Evolutionary conservation across 202 grass and related monocot genomes (phyloP), one percentile per base, ranked within the genome.

Genomic region (Eragrostis tef): DNA sequence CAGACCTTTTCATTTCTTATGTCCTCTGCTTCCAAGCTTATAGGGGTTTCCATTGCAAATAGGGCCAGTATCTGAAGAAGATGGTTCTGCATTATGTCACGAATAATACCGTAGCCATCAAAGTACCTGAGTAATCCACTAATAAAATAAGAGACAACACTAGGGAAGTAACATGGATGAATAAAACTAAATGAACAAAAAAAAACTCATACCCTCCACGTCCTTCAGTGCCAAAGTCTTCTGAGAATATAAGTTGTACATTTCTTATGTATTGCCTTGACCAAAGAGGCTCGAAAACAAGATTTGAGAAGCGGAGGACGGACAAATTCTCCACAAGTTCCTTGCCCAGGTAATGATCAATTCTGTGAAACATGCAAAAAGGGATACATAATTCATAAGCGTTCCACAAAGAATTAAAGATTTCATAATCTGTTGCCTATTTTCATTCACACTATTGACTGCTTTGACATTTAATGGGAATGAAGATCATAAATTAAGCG

Each of bases 51-150:
- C 95, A 98, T 98, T 51, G 95, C 95, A 86, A 98, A 98, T 85
- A 98, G 79, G 16, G 94, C 94, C 63, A 98, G 83, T 89, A 98
- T 98, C 77, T 98, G 94, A 80, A 98, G 90, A 75, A 94, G 89
- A 93, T 98, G 92, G 75, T 98, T 98, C 79, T 98, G 95, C 95
- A 98, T 98, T 72, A 98, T 93, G 80, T 98, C 95, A 83, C 95
- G 90, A 81, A 98, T 98, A 77, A 98, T 94, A 50, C 95, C 95
- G 19, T 94, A 98, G 65, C 86, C 80, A 82, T 98, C 92, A 72
- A 98, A 98, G 73, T 98, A 98, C 87, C 95, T 98, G 88, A 60
- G 50, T 63, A 71, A 45, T 53, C 50, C 36, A 85, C 78, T 34
- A 88, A 73, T 22, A 64, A 74, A 65, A 43, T 89, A 54, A 86